Evolutionary conservation across 768 basidiomycete species (phyloP).

Genomic region (Pisolithus microcarpus): DNA sequence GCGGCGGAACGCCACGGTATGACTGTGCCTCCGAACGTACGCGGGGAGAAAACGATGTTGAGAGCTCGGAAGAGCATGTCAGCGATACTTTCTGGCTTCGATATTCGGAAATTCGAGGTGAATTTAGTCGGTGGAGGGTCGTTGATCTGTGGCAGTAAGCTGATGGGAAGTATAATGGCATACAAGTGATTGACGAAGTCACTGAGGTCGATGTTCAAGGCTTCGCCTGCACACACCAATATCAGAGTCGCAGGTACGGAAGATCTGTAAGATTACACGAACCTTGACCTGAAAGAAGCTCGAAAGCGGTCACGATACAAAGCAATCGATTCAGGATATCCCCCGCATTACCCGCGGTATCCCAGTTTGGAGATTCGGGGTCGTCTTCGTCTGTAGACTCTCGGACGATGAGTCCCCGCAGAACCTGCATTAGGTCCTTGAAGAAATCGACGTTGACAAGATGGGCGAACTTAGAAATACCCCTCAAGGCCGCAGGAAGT

Average conservation of each 20-base stretch:
- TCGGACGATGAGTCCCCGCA: slow-evolving; percentile 68
- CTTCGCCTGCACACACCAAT: slow-evolving; percentile 60
- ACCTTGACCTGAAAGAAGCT: slow-evolving; percentile 89
- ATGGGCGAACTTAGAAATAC: slow-evolving; percentile 90
- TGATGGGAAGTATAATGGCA: slow-evolving; percentile 58
- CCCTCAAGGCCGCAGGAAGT: slow-evolving; percentile 72
- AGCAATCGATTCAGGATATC: slow-evolving; percentile 57
- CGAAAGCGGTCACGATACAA: slow-evolving; percentile 92
- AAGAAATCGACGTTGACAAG: slow-evolving; percentile 99
- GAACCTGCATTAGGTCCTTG: slow-evolving; percentile 56
- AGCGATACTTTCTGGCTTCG: slow-evolving; percentile 34
- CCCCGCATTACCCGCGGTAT: slow-evolving; percentile 27
- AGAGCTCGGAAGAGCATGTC: slow-evolving; percentile 87
- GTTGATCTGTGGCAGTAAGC: slow-evolving; percentile 51
- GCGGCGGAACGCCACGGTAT: slow-evolving; percentile 38
- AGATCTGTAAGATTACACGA: slow-evolving; percentile 12
- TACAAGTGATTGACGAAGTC: slow-evolving; percentile 87
- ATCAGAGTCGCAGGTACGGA: slow-evolving; percentile 3
- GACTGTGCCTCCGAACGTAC: slow-evolving; percentile 43
- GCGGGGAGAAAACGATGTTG: slow-evolving; percentile 72
- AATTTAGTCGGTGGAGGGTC: slow-evolving; percentile 21
- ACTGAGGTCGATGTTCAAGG: slow-evolving; percentile 82
- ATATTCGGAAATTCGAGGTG: slow-evolving; percentile 17
- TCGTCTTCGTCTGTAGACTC: slow-evolving; percentile 34
- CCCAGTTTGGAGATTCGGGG: slow-evolving; percentile 28